These are phyloP conservation scores for Zymoseptoria passerinii DNA, from an alignment of 2,329 filamentous ascomycete species.

Conservation along the genomic window DNA sequence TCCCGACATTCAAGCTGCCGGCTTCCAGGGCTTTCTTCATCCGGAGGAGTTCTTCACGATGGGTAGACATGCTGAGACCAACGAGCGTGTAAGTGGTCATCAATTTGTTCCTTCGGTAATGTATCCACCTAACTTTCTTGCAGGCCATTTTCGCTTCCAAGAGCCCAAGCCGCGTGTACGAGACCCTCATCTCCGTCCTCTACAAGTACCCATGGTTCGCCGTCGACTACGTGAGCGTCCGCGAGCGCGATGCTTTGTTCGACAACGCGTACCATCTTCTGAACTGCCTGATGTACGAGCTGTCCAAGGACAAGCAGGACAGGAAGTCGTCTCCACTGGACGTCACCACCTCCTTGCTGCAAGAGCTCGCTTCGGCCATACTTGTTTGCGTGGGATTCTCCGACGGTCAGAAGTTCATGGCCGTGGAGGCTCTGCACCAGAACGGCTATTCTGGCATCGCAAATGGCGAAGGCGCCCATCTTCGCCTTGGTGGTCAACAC, in stretches of 20 bases:
- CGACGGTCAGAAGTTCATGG: constrained; percentile 25
- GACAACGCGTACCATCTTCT: constrained; percentile 23
- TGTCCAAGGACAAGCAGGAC: constrained; percentile 11
- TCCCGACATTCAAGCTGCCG: constrained; percentile 39
- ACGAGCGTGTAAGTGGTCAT: constrained; percentile 38
- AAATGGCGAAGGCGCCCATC: constrained; percentile 13
- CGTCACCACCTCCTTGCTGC: constrained; percentile 22
- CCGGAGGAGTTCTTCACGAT: constrained; percentile 42
- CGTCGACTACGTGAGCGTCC: constrained; percentile 37
- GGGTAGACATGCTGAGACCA: constrained; percentile 41
- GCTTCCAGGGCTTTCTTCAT: constrained; percentile 45
- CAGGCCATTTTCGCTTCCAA: constrained; percentile 44
- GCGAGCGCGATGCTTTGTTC: constrained; percentile 41
- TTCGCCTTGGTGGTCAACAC: constrained; percentile 20
- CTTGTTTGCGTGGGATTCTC: constrained; percentile 28
- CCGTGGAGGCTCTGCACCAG: constrained; percentile 12
- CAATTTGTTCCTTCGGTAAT: background rate
- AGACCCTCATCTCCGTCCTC: constrained; percentile 44
- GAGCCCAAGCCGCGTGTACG: constrained; percentile 46
- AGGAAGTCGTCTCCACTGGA: constrained; percentile 5
- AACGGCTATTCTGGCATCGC: constrained; percentile 18
- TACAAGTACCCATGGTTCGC: constrained; percentile 48
- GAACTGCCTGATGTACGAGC: constrained; percentile 17
- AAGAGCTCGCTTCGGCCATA: constrained; percentile 27
- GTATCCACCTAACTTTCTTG: constrained; percentile 1